Evolutionary conservation across 768 basidiomycete genomes (phyloP).

Genomic region (Termitomyces sp.): DNA sequence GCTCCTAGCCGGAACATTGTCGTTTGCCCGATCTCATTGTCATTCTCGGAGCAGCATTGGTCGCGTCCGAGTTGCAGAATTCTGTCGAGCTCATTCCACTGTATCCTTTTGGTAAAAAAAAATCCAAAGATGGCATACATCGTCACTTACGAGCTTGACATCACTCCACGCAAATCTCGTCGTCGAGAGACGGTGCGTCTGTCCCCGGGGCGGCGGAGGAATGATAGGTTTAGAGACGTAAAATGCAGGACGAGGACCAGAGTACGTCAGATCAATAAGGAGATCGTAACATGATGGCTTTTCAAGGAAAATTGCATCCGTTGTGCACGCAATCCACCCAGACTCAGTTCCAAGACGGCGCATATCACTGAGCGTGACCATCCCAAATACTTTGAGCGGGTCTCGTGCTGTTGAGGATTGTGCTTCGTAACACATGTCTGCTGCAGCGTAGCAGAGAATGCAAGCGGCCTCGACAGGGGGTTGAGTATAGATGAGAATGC

Average conservation of each 20-base stretch:
- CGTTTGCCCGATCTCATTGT: not conserved
- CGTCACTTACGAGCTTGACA: constrained; percentile 53
- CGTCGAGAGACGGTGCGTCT: constrained; percentile 51
- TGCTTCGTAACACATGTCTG: constrained; percentile 40
- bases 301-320: constrained; percentile 81
- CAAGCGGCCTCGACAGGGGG: constrained; percentile 80
- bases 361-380: constrained; percentile 74
- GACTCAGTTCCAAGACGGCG: constrained; percentile 61
- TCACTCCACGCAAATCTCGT: constrained; percentile 84
- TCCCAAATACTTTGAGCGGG: constrained; percentile 66
- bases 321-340: constrained; percentile 87
- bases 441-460: constrained; percentile 67
- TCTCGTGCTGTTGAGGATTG: constrained; percentile 31
- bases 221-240: constrained; percentile 49
- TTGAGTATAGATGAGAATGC: constrained; percentile 75
- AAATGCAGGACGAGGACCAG: constrained; percentile 61
- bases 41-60: constrained; percentile 7
- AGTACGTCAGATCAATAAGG: constrained; percentile 70
- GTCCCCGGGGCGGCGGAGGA: constrained; percentile 28
- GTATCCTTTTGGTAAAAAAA: not conserved
- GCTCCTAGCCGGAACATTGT: constrained; percentile 35
- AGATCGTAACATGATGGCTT: constrained; percentile 77
- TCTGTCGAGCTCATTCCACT: constrained; percentile 80
- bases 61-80: constrained; percentile 53
- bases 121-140: not conserved